Evolutionary conservation across 2,329 filamentous ascomycete species (phyloP), one percentile per base, ranked within the genome.

Genomic region (Penicillium glabrum): DNA sequence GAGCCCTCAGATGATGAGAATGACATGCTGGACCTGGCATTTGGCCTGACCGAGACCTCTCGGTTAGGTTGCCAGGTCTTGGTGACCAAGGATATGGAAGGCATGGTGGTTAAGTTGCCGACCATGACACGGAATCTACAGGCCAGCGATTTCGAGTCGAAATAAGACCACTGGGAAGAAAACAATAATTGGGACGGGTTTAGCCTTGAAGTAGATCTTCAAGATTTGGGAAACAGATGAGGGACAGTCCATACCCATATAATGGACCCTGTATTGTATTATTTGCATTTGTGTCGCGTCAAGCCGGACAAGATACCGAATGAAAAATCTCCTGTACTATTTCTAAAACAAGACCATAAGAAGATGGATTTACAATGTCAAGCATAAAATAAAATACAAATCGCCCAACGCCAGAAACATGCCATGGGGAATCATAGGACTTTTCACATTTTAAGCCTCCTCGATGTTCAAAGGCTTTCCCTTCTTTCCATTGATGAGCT

Each of bases 61-160:
- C 79, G 93, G 29, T 74, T 97, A 64, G 93, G 93, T 0, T 97
- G 93, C 74, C 93, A 97, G 79, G 90, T 99, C 26, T 82, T 86
- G 71, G 97, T 99, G 93, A 89, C 81, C 58, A 92, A 91, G 75
- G 91, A 96, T 65, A 77, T 98, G 62, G 90, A 98, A 72, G 95
- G 95, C 0, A 62, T 99, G 68, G 85, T 86, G 46, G 91, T 99
- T 31, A 89, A 86, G 74, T 77, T 99, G 69, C 95, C 95, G 13
- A 87, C 86, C 37, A 97, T 97, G 92, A 98, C 95, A 63, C 84
- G 95, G 74, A 99, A 99, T 72, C 70, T 99, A 77, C 95, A 99
- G 78, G 91, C 91, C 14, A 96, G 91, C 75, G 95, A 99, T 77
- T 99, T 99, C 68, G 81, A 69, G 73, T 66, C 75, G 66, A 72